These are phyloP conservation scores for Lyophyllum atratum DNA, from an alignment of 768 basidiomycete genomes.

Conservation along the genomic window DNA sequence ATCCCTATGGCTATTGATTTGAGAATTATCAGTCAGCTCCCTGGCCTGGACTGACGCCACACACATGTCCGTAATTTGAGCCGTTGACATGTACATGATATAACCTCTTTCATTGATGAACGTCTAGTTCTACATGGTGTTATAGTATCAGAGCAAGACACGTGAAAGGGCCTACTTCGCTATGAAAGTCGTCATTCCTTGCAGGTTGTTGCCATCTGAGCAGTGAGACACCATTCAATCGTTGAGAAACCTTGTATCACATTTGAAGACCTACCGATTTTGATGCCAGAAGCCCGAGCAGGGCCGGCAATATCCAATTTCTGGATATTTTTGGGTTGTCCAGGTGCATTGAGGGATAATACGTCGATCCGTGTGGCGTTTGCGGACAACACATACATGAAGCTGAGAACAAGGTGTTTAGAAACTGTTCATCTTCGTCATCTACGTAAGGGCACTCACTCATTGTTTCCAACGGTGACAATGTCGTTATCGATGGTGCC, in stretches of 20 bases:
- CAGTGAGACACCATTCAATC: not conserved
- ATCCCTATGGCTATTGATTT: no score
- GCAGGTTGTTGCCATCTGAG: conserved; percentile 33
- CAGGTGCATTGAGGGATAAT: conserved; percentile 37
- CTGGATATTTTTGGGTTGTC: conserved; percentile 31
- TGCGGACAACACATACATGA: conserved; percentile 41
- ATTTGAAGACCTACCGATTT: conserved; percentile 31
- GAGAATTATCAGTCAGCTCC: no score
- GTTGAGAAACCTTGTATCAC: not conserved
- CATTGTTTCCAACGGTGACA: conserved; percentile 36
- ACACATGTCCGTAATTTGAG: no score
- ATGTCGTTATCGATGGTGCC: conserved; percentile 44
- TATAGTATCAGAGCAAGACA: not conserved
- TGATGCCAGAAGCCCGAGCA: conserved; percentile 31
- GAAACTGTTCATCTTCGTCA: not conserved
- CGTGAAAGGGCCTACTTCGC: conserved; percentile 9
- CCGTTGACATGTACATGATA: no score
- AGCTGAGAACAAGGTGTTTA: conserved; percentile 25
- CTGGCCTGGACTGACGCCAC: no score
- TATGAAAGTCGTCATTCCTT: conserved; percentile 37
- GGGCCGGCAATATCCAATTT: conserved; percentile 33
- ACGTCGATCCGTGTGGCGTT: conserved; percentile 42
- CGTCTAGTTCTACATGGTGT: not conserved
- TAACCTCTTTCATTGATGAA: not conserved
- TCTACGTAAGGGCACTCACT: conserved; percentile 25